phyloP scores from a whole-genome alignment of 2,329 filamentous ascomycete genomes.

The Calycina herbarum region DNA sequence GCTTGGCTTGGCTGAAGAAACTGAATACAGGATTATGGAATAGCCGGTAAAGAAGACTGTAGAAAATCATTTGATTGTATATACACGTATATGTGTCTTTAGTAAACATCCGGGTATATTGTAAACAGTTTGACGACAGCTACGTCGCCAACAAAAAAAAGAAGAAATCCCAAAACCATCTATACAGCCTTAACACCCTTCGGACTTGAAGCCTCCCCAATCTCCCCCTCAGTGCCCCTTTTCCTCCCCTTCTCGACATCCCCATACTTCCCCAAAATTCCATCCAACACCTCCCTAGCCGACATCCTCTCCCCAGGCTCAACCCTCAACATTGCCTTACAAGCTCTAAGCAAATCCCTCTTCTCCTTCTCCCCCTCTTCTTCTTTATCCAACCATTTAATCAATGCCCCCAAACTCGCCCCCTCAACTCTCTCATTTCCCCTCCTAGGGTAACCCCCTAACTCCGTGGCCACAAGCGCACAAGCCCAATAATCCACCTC shows the following conservation, averaged over 20 bases:
- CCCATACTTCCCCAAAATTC: constrained; percentile 10
- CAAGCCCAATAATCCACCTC: constrained; percentile 27
- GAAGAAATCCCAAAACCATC: neutral
- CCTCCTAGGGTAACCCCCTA: constrained; percentile 13
- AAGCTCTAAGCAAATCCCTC: constrained; percentile 6
- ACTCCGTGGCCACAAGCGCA: constrained; percentile 20
- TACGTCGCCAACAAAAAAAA: neutral
- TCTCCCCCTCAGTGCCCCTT: constrained; percentile 6
- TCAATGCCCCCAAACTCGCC: neutral
- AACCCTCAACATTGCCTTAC: constrained; percentile 14
- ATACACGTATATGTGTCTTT: neutral
- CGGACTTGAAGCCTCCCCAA: neutral
- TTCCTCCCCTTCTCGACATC: constrained; percentile 15
- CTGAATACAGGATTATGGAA: too few relatives aligned
- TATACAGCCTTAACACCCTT: neutral
- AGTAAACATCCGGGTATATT: neutral
- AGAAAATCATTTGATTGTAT: neutral
- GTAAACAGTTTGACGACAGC: neutral
- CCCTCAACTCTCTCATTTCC: constrained; percentile 14
- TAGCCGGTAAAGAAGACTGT: too few relatives aligned
- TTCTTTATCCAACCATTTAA: constrained; percentile 10
- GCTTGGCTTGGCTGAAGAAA: too few relatives aligned
- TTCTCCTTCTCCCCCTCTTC: neutral
- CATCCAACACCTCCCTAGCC: constrained; percentile 13
- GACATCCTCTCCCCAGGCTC: constrained; percentile 16